phyloP scores from a whole-genome alignment of 1,284 basidiomycete genomes.

The Boletellus deceptivus region DNA sequence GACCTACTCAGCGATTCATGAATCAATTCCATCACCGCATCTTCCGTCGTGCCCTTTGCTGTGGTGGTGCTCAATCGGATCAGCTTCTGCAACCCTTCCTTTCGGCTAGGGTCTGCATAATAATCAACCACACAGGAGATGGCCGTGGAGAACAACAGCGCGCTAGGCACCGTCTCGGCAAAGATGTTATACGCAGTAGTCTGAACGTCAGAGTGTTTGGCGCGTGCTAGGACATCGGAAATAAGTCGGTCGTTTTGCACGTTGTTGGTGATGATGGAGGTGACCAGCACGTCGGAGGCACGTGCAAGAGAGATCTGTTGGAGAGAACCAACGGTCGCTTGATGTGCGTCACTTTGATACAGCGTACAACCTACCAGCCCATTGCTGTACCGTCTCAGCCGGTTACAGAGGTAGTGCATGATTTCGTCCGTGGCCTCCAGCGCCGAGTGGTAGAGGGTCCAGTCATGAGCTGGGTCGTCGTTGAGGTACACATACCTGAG shows the following conservation, averaged over 20 bases:
- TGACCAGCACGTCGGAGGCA: slow-evolving; percentile 20
- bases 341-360: not conserved
- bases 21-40: slow-evolving; percentile 45
- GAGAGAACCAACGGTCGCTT: not conserved
- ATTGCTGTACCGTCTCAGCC: slow-evolving; percentile 31
- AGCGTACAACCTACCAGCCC: slow-evolving; percentile 23
- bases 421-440: slow-evolving; percentile 42
- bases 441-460: slow-evolving; percentile 53
- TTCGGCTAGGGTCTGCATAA: slow-evolving; percentile 49
- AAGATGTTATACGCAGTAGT: slow-evolving; percentile 38
- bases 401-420: slow-evolving; percentile 39
- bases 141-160: slow-evolving; percentile 52
- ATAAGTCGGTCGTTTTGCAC: slow-evolving; percentile 26
- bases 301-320: slow-evolving; percentile 21
- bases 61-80: slow-evolving; percentile 33
- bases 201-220: slow-evolving; percentile 2
- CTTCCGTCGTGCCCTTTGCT: slow-evolving; percentile 25
- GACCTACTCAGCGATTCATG: slow-evolving; percentile 52
- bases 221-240: slow-evolving; percentile 10
- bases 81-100: slow-evolving; percentile 44
- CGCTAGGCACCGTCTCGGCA: slow-evolving; percentile 49
- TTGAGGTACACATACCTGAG: slow-evolving; percentile 64
- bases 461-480: slow-evolving; percentile 53
- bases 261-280: slow-evolving; percentile 25
- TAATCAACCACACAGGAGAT: slow-evolving; percentile 62